Conservation (phyloP, 345 rosid species). For the Salix caprea region DNA sequence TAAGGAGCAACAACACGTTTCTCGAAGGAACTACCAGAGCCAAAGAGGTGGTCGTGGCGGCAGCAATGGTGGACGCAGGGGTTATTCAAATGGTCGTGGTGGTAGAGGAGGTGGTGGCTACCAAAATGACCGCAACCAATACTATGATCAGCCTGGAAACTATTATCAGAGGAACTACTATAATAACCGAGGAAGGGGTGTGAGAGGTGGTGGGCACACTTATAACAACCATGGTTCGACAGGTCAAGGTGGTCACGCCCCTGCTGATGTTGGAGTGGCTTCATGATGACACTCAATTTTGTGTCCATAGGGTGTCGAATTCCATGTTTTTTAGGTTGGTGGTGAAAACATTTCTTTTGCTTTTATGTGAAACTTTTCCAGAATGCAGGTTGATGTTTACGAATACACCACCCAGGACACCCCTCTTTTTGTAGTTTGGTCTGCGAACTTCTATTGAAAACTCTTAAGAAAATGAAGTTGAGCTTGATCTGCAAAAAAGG, state of each 20-base stretch:
- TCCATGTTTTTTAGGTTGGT: conserved; percentile 5
- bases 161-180: conserved; percentile 64
- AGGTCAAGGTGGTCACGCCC: conserved; percentile 46
- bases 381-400: conserved; percentile 1
- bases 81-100: conserved; percentile 67
- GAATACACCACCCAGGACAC: conserved; percentile 9
- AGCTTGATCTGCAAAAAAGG: neutral
- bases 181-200: conserved; percentile 59
- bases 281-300: conserved; percentile 20
- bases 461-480: neutral
- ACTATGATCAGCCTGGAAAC: conserved; percentile 61
- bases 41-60: conserved; percentile 67
- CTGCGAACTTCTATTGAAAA: neutral
- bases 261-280: conserved; percentile 46
- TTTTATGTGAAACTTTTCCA: conserved; percentile 2
- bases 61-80: conserved; percentile 58
- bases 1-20: conserved; percentile 46
- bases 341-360: conserved; percentile 4
- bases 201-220: conserved; percentile 48
- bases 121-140: conserved; percentile 62
- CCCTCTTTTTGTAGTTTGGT: neutral
- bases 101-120: conserved; percentile 59
- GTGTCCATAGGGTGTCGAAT: neutral
- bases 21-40: conserved; percentile 60
- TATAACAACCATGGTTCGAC: conserved; percentile 38